Evolutionary conservation across 371 early-diverging fungal genomes (phyloP), one percentile per base, ranked within the genome.

Genomic region (Mortierella sp.): DNA sequence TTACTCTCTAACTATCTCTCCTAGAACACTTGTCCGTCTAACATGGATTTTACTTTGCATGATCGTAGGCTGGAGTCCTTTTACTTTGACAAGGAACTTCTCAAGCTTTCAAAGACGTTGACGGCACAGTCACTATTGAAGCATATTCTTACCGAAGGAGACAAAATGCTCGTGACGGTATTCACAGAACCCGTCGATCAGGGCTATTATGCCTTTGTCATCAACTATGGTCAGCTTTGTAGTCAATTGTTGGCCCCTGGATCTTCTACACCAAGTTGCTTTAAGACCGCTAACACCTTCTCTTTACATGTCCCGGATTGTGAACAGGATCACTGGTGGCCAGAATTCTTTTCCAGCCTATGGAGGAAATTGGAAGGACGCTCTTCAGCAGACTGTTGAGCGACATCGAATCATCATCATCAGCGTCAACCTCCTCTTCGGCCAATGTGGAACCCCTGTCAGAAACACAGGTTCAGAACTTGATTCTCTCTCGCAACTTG

Each of bases 121-220:
- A 90, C 92, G 0, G 87, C 86, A 5, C 98, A 98, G 73, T 93
- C 96, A 0, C 54, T 95, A 9, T 79, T 97, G 25, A 98, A 98
- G 72, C 95, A 96, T 66, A 58, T 97, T 2, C 71, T 98, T 51
- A 97, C 98, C 1, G 96, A 96, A 79, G 98, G 97, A 16, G 98
- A 98, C 78, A 95, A 94, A 77, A 90, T 97, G 83, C 70, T 95
- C 40, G 85, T 96, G 64, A 80, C 94, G 6, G 78, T 81, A 37
- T 67, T 90, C 34, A 88, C 91, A 9, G 69, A 74, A 1, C 71
- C 80, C 14, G 62, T 63, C 1, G 89, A 88, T 52, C 93, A 94
- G 79, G 96, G 97, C 16, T 83, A 88, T 3, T 96, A 95, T 81
- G 92, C 91, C 5, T 81, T 95, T 67, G 94, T 94, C 2, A 81